Conservation (phyloP, 2,329 filamentous ascomycete genomes). For the Trichoderma gracile region DNA sequence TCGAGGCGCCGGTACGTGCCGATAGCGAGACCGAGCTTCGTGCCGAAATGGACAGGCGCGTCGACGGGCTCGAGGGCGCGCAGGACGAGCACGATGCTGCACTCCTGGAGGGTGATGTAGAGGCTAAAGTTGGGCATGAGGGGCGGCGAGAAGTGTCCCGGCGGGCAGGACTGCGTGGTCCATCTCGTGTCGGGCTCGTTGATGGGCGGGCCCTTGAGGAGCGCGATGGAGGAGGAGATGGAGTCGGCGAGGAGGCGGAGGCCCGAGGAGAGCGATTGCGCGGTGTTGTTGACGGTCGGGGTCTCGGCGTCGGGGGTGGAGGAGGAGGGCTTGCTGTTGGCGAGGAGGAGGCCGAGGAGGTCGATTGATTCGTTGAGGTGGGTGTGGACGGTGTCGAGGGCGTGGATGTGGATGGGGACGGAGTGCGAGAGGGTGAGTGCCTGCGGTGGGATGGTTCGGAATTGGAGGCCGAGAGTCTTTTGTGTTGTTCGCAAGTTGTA, state of each 20-base stretch:
- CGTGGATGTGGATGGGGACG: conserved; percentile 61
- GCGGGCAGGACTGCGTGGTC: conserved; percentile 47
- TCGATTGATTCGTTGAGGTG: conserved; percentile 82
- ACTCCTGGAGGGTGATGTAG: conserved; percentile 68
- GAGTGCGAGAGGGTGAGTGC: conserved; percentile 51
- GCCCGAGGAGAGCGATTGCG: conserved; percentile 58
- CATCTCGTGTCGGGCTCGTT: conserved; percentile 45
- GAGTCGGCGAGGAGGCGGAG: conserved; percentile 58
- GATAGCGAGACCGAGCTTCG: conserved; percentile 70
- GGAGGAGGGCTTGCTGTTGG: conserved; percentile 32
- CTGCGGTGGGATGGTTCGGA: conserved; percentile 64
- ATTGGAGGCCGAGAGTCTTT: conserved; percentile 76
- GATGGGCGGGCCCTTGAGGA: conserved; percentile 57
- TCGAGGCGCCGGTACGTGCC: conserved; percentile 63
- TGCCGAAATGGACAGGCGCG: conserved; percentile 61
- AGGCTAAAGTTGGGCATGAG: conserved; percentile 69
- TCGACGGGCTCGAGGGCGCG: conserved; percentile 69
- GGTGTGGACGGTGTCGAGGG: conserved; percentile 71
- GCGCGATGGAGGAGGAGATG: conserved; percentile 51
- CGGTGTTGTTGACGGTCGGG: conserved; percentile 49
- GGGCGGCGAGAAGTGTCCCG: conserved; percentile 46
- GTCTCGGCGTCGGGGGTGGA: neutral
- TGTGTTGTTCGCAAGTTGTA: too few species aligned
- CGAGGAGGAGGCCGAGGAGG: conserved; percentile 72
- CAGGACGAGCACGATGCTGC: conserved; percentile 67